Percentiles rank a stretch among this genome's conserved stretches.
Evolutionary conservation across 1,139 yeast species (phyloP).

Genomic region (Suhomyces choctaworum): DNA sequence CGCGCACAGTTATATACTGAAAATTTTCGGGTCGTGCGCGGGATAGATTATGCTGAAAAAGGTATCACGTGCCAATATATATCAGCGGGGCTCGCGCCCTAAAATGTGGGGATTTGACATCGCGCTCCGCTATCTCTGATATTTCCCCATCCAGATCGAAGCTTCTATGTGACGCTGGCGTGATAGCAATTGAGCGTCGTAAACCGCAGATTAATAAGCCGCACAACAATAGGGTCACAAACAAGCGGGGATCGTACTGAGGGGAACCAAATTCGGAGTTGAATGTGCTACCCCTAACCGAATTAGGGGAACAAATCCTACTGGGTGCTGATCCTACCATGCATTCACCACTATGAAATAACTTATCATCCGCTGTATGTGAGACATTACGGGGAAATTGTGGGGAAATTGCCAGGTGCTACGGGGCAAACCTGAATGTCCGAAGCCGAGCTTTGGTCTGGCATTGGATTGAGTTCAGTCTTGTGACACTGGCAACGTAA

Average conservation of each 20-base stretch:
- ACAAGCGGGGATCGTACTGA: conserved; percentile 2
- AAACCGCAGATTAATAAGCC: not conserved
- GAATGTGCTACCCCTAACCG: conserved; percentile 1
- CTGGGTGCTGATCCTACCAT: conserved; percentile 6
- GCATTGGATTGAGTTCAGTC: too few species aligned
- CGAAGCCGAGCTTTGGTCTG: too few species aligned
- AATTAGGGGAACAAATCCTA: too few species aligned
- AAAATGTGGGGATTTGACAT: conserved; percentile 2
- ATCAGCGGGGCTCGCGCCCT: conserved; percentile 11
- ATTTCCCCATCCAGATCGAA: conserved; percentile 4
- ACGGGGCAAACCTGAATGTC: not conserved
- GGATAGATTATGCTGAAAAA: not conserved
- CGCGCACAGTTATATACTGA: conserved; percentile 4
- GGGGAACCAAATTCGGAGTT: conserved; percentile 1
- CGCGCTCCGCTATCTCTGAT: conserved; percentile 3
- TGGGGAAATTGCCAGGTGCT: conserved; percentile 1
- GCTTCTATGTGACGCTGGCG: too few species aligned
- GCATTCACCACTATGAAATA: conserved; percentile 7
- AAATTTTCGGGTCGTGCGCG: conserved; percentile 6
- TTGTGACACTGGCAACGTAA: not conserved
- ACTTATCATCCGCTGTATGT: conserved; percentile 9
- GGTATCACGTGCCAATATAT: not conserved
- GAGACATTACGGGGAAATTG: conserved; percentile 4
- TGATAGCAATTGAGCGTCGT: conserved; percentile 6
- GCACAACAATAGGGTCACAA: too few species aligned